These are phyloP conservation scores for Starmerella vitae DNA, from an alignment of 805 yeast species.

Conservation along the genomic window DNA sequence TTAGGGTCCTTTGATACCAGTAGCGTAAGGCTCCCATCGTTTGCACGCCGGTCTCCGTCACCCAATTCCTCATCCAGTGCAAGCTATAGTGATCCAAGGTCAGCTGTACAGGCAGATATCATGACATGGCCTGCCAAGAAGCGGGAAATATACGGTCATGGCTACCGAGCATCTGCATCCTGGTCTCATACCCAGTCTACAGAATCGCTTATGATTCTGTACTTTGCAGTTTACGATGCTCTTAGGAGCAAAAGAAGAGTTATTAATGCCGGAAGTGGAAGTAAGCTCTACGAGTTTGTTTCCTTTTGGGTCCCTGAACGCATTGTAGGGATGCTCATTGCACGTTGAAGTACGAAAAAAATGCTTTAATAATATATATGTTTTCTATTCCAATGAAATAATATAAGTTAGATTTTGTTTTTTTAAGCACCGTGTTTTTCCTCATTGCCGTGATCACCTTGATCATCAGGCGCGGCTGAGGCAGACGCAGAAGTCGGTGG, in stretches of 20 bases:
- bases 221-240: conserved; percentile 25
- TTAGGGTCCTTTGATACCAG: conserved; percentile 37
- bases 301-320: conserved; percentile 24
- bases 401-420: no score
- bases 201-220: conserved; percentile 23
- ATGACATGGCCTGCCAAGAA: conserved; percentile 32
- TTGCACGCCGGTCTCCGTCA: conserved; percentile 2
- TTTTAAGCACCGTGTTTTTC: no score
- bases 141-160: conserved; percentile 27
- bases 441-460: no score
- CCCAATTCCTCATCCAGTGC: conserved; percentile 1
- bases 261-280: conserved; percentile 26
- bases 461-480: no score
- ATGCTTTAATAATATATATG: background rate
- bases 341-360: background rate
- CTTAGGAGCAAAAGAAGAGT: conserved; percentile 25
- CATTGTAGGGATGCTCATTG: conserved; percentile 12
- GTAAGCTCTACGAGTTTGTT: conserved; percentile 24
- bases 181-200: background rate
- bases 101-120: conserved; percentile 29
- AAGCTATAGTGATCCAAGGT: conserved; percentile 5
- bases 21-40: conserved; percentile 4
- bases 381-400: no score
- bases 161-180: conserved; percentile 25
- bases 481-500: no score